These are phyloP conservation scores for Cryphonectria japonica DNA, from an alignment of 2,329 filamentous ascomycete genomes.

Conservation along the genomic window DNA sequence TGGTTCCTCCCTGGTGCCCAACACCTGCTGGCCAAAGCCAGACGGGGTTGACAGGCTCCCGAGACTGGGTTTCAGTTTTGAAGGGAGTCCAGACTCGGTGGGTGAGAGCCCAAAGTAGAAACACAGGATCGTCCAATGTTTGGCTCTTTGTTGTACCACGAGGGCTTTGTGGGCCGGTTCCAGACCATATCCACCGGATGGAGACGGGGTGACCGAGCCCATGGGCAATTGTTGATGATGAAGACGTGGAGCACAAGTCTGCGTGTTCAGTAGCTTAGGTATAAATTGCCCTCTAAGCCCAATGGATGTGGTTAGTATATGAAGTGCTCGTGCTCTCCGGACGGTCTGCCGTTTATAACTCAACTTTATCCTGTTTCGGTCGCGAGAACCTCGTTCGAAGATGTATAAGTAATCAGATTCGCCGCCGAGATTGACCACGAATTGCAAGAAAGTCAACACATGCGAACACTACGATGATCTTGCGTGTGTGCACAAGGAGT, in stretches of 20 bases:
- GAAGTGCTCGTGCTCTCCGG: background rate
- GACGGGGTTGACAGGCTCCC: background rate
- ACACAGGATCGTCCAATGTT: background rate
- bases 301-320: background rate
- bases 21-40: background rate
- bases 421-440: background rate
- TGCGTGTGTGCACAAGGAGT: background rate
- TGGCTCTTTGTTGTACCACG: background rate
- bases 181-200: background rate
- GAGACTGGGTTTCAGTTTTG: background rate
- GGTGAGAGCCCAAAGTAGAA: background rate
- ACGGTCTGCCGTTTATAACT: background rate
- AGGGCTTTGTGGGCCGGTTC: background rate
- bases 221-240: background rate
- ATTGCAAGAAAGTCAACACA: background rate
- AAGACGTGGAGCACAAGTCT: background rate
- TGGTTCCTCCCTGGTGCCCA: background rate
- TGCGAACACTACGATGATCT: background rate
- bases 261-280: background rate
- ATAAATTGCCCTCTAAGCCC: background rate
- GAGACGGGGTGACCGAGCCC: background rate
- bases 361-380: background rate
- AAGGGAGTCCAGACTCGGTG: background rate
- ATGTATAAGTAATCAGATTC: background rate
- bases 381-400: background rate